Percentiles rank a stretch among this genome's conserved stretches.
Evolutionary conservation across 2,329 filamentous ascomycete genomes (phyloP).

Genomic region (Talaromyces funiculosus): DNA sequence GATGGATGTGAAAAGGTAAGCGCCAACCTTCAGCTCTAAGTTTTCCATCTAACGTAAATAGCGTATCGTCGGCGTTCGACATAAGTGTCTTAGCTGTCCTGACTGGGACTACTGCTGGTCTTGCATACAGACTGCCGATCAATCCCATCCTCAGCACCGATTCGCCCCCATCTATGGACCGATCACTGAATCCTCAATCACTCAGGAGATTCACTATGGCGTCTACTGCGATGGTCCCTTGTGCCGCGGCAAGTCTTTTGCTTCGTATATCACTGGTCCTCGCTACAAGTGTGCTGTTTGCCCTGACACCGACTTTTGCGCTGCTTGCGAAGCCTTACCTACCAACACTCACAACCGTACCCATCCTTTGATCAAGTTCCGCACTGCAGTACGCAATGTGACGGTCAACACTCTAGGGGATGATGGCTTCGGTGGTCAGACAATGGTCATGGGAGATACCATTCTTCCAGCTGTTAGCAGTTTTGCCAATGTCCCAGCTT

Average conservation of each 20-base stretch:
- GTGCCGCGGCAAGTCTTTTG: slow-evolving; percentile 54
- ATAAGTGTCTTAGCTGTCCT: slow-evolving; percentile 95
- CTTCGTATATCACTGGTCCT: slow-evolving; percentile 66
- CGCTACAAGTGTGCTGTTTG: slow-evolving; percentile 98
- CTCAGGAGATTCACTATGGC: slow-evolving; percentile 62
- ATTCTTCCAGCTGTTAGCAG: slow-evolving; percentile 23
- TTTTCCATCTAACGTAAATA: slow-evolving; percentile 23
- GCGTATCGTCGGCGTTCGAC: slow-evolving; percentile 78
- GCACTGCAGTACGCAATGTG: slow-evolving; percentile 81
- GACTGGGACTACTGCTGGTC: slow-evolving; percentile 92
- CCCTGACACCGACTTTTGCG: slow-evolving; percentile 91
- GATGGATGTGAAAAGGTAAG: slow-evolving; percentile 78
- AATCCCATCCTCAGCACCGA: slow-evolving; percentile 74
- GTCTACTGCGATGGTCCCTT: slow-evolving; percentile 94
- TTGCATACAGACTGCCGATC: slow-evolving; percentile 62
- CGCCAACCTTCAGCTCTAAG: neutral
- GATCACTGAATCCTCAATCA: slow-evolving; percentile 42
- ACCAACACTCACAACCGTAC: slow-evolving; percentile 83
- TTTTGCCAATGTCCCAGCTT: slow-evolving; percentile 22
- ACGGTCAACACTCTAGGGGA: slow-evolving; percentile 81
- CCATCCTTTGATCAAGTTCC: slow-evolving; percentile 97
- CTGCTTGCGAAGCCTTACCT: slow-evolving; percentile 84
- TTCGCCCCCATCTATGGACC: slow-evolving; percentile 84
- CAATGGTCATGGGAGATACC: slow-evolving; percentile 69
- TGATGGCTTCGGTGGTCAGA: slow-evolving; percentile 59